phyloP scores from a whole-genome alignment of 371 early-diverging fungal genomes.

The Pancytospora epiphaga region DNA sequence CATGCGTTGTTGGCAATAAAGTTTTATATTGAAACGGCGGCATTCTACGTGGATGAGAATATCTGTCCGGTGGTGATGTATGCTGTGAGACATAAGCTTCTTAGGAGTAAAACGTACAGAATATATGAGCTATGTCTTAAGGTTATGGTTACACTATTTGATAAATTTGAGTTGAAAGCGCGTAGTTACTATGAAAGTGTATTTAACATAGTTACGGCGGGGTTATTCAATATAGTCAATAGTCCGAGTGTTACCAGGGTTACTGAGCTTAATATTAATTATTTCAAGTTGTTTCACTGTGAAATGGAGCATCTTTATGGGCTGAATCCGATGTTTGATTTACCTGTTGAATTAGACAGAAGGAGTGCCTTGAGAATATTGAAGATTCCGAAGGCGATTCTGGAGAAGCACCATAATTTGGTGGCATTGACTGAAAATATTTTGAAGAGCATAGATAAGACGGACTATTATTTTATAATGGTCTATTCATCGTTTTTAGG shows the following conservation, averaged over 20 bases:
- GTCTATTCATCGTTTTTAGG: background rate
- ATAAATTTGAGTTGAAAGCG: background rate
- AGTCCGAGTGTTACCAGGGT: too few relatives aligned
- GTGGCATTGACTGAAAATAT: background rate
- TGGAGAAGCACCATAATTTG: background rate
- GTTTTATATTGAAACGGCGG: background rate
- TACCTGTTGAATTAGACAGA: background rate
- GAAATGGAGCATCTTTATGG: background rate
- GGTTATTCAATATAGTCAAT: too few relatives aligned
- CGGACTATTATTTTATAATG: background rate
- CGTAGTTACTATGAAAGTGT: background rate
- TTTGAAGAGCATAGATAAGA: conserved; percentile 6
- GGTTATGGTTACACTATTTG: background rate
- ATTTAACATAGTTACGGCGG: background rate
- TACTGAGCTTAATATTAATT: too few relatives aligned
- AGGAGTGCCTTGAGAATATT: background rate
- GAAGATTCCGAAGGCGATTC: background rate
- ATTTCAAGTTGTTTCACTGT: background rate
- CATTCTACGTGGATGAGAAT: background rate
- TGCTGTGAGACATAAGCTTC: background rate
- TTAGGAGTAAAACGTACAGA: background rate
- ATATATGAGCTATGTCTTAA: background rate
- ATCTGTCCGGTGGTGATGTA: background rate
- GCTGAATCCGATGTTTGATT: background rate
- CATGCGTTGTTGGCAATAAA: background rate